phyloP scores from a whole-genome alignment of 2,329 filamentous ascomycete genomes.

The Graphilbum fragrans region DNA sequence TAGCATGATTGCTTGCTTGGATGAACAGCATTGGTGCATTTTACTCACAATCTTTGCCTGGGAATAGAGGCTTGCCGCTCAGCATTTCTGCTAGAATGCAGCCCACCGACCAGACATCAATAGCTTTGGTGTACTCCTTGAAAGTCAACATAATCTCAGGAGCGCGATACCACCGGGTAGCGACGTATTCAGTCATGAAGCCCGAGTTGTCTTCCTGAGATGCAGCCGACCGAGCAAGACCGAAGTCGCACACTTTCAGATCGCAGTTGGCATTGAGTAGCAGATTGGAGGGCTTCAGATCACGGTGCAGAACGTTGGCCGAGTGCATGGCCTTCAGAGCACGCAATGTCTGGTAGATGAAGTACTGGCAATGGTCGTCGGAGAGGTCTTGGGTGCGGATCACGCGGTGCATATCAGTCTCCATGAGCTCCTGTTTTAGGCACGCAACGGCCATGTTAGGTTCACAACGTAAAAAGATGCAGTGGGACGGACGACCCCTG shows the following conservation, averaged over 20 bases:
- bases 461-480: slow-evolving; percentile 8
- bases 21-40: slow-evolving; percentile 5
- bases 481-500: not conserved
- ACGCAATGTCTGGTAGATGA: slow-evolving; percentile 98
- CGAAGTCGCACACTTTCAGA: slow-evolving; percentile 97
- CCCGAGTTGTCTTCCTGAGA: slow-evolving; percentile 99
- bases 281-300: slow-evolving; percentile 94
- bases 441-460: not conserved
- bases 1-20: not conserved
- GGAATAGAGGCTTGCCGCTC: slow-evolving; percentile 94
- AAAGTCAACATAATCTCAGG: slow-evolving; percentile 99
- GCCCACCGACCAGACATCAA: slow-evolving; percentile 97
- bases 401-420: slow-evolving; percentile 98
- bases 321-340: slow-evolving; percentile 99
- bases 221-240: slow-evolving; percentile 85
- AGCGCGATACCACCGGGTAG: slow-evolving; percentile 96
- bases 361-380: slow-evolving; percentile 99
- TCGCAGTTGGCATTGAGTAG: slow-evolving; percentile 98
- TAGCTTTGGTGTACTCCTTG: slow-evolving; percentile 99
- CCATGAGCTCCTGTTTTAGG: slow-evolving; percentile 73
- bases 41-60: slow-evolving; percentile 87
- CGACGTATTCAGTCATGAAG: slow-evolving; percentile 99
- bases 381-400: slow-evolving; percentile 97
- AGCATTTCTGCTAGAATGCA: slow-evolving; percentile 98
- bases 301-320: slow-evolving; percentile 92